A percentile compares a stretch with the other conserved stretches of the same genome.
Evolutionary conservation across 495 filamentous ascomycete species (phyloP).

Genomic region (Neurospora sp.): DNA sequence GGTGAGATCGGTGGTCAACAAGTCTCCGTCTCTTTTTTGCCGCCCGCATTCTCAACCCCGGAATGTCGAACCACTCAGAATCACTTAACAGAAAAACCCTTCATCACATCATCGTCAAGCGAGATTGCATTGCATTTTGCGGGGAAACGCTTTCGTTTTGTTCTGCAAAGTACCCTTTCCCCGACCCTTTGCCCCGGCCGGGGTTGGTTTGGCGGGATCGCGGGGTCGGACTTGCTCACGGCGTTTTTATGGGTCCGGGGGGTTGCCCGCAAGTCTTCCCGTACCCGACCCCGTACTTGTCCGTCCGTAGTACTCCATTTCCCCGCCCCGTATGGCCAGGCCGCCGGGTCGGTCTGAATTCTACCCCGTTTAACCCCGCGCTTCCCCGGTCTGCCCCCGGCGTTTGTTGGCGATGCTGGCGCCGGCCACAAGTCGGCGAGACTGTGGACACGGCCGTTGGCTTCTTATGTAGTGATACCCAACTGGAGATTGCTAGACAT

Average conservation of each 20-base stretch:
- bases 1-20: not conserved
- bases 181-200: not conserved
- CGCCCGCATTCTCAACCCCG: not conserved
- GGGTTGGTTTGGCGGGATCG: not conserved
- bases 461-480: not conserved
- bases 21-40: not conserved
- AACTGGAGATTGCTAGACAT: not conserved
- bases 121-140: not conserved
- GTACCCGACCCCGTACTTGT: not conserved
- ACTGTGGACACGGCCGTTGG: not conserved
- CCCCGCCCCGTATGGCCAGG: not conserved
- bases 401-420: not conserved
- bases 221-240: not conserved
- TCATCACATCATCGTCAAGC: not conserved
- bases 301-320: not conserved
- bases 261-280: not conserved
- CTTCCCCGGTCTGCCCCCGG: not conserved
- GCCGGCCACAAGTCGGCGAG: not conserved
- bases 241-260: not conserved
- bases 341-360: not conserved
- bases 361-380: not conserved
- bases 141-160: not conserved
- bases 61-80: not conserved
- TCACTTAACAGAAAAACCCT: not conserved
- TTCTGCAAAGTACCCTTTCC: not conserved